Evolutionary conservation across 768 basidiomycete species (phyloP).

Genomic region (Mrakia hoshinonis): DNA sequence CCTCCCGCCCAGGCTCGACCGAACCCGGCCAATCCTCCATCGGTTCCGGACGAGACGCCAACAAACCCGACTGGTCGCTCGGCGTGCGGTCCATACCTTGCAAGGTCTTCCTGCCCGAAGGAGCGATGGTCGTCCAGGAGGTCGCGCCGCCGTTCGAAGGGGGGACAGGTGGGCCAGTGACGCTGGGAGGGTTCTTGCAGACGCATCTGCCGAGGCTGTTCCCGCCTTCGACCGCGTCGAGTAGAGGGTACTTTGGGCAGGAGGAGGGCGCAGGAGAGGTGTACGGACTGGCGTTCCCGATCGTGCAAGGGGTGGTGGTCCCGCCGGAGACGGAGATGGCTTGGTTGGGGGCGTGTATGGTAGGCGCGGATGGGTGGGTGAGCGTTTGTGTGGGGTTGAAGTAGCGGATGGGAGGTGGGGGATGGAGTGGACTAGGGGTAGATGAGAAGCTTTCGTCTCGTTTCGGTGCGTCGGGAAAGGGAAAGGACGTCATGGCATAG

Average conservation of each 20-base stretch:
- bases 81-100: conserved; percentile 80
- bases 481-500: not conserved
- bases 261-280: no score
- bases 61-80: conserved; percentile 70
- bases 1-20: conserved; percentile 30
- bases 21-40: conserved; percentile 20
- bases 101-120: conserved; percentile 71
- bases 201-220: conserved; percentile 70
- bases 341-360: conserved; percentile 86
- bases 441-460: no score
- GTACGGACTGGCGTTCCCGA: conserved; percentile 57
- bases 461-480: not conserved
- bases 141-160: conserved; percentile 69
- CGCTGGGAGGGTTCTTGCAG: conserved; percentile 60
- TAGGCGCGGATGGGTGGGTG: conserved; percentile 92
- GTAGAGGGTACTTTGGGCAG: no score
- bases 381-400: conserved; percentile 69
- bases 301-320: conserved; percentile 74
- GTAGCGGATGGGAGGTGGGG: conserved; percentile 34
- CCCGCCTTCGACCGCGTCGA: conserved; percentile 49
- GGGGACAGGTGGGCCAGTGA: conserved; percentile 63
- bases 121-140: conserved; percentile 85
- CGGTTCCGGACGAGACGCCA: conserved; percentile 1
- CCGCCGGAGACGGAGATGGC: conserved; percentile 84
- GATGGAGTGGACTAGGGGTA: not conserved